Conservation (phyloP, 2,329 filamentous ascomycete genomes). For the Fusarium burgessii region DNA sequence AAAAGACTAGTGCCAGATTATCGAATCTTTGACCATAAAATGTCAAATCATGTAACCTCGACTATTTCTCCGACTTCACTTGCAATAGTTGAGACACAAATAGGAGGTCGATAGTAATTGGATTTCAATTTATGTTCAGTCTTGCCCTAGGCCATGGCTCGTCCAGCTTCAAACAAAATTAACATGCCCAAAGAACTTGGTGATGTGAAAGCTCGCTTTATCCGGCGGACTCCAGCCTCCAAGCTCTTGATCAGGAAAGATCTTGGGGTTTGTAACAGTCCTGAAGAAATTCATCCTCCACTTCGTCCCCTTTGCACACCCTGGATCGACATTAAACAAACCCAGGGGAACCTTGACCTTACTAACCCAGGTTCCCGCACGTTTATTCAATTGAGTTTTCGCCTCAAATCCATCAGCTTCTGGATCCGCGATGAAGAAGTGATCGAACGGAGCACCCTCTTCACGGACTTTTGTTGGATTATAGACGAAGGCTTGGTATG, state of each 20-base stretch:
- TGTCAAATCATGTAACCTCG: not conserved
- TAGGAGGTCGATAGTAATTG: not conserved
- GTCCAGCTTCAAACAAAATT: slow-evolving; percentile 49
- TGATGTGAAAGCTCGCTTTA: slow-evolving; percentile 62
- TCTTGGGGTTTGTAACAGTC: slow-evolving; percentile 57
- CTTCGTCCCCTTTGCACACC: slow-evolving; percentile 56
- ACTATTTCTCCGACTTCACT: not conserved
- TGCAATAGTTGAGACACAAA: rapidly evolving
- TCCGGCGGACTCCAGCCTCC: slow-evolving; percentile 61
- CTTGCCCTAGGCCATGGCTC: not conserved
- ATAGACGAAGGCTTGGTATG: slow-evolving; percentile 64
- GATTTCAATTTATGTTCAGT: not conserved
- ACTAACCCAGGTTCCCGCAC: slow-evolving; percentile 56
- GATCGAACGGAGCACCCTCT: slow-evolving; percentile 57
- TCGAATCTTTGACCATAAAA: not conserved
- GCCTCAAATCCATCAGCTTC: slow-evolving; percentile 57
- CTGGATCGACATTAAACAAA: slow-evolving; percentile 61
- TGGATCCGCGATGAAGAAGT: slow-evolving; percentile 56
- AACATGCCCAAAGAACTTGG: slow-evolving; percentile 58
- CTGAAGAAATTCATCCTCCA: slow-evolving; percentile 68
- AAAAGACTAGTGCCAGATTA: not conserved
- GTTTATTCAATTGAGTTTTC: slow-evolving; percentile 54
- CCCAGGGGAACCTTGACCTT: slow-evolving; percentile 58
- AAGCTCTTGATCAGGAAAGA: slow-evolving; percentile 58
- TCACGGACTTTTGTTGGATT: slow-evolving; percentile 61